Evolutionary conservation across 129 eudicot species (phyloP).

Genomic region (Scalesia atractyloides): DNA sequence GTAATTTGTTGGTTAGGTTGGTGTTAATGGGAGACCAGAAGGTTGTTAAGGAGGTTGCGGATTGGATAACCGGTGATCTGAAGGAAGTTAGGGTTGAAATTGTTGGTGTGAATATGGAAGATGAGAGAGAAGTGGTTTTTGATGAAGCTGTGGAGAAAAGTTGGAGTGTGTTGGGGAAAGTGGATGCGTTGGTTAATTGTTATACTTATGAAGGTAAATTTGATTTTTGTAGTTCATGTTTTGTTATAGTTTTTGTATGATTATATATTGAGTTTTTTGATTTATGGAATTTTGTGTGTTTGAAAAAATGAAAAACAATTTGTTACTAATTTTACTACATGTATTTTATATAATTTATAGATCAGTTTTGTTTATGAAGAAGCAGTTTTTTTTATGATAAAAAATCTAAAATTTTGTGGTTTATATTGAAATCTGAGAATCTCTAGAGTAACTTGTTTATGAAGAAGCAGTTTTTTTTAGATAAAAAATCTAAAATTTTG

Average conservation of each 20-base stretch:
- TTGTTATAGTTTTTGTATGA: background rate
- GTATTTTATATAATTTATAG: background rate
- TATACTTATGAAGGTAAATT: constrained; percentile 81
- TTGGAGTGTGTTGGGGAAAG: constrained; percentile 54
- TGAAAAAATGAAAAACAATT: too few species aligned
- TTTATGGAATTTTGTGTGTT: too few species aligned
- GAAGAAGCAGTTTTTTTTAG: background rate
- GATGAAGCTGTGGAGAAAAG: constrained; percentile 71
- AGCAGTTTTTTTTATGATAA: background rate
- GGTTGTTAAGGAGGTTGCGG: constrained; percentile 44
- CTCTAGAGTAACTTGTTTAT: background rate
- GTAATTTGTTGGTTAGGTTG: constrained; percentile 43
- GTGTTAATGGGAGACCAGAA: constrained; percentile 73
- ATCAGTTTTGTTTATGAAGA: constrained; percentile 1
- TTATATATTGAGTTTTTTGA: background rate
- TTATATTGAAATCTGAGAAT: too few species aligned
- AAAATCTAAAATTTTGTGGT: too few species aligned
- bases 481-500: too few species aligned
- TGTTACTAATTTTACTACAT: too few species aligned
- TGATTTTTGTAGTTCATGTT: background rate
- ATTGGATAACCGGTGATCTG: constrained; percentile 45
- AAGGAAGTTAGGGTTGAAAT: constrained; percentile 48
- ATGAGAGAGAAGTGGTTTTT: constrained; percentile 60
- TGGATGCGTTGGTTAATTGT: constrained; percentile 78
- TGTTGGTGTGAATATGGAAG: constrained; percentile 85